These are phyloP conservation scores for Kodamaea kaohsiungensis DNA, from an alignment of 805 yeast species.

Conservation along the genomic window DNA sequence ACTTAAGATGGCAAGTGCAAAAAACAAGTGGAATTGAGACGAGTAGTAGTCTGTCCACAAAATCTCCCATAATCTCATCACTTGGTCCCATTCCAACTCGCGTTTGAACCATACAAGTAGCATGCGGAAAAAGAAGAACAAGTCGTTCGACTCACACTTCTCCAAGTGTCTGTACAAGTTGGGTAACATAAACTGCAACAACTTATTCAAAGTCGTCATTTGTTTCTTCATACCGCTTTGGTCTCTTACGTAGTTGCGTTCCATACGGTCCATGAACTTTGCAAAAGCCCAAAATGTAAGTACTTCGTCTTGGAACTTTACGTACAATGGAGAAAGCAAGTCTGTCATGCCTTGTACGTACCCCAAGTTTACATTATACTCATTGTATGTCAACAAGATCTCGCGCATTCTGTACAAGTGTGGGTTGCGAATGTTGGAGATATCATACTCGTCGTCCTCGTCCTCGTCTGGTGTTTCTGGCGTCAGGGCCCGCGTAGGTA, in stretches of 20 bases:
- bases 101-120: conserved; percentile 92
- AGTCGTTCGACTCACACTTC: conserved; percentile 83
- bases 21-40: conserved; percentile 83
- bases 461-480: conserved; percentile 37
- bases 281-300: conserved; percentile 87
- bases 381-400: conserved; percentile 83
- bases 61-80: conserved; percentile 85
- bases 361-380: conserved; percentile 79
- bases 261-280: conserved; percentile 91
- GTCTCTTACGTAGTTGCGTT: conserved; percentile 86
- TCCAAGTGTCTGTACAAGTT: conserved; percentile 77
- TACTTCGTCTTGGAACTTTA: conserved; percentile 63
- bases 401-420: conserved; percentile 73
- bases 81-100: conserved; percentile 79
- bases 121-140: conserved; percentile 95
- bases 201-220: conserved; percentile 77
- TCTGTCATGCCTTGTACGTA: conserved; percentile 99
- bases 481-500: conserved; percentile 24
- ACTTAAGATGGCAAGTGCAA: conserved; percentile 87
- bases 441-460: conserved; percentile 54
- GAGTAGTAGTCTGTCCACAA: conserved; percentile 86
- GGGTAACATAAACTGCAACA: conserved; percentile 91
- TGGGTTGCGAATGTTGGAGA: conserved; percentile 68
- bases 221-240: conserved; percentile 93
- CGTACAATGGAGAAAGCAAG: conserved; percentile 81